A percentile compares a stretch with the other conserved stretches of the same genome.
phyloP scores from a whole-genome alignment of 768 basidiomycete species.

The Galerina marginata region DNA sequence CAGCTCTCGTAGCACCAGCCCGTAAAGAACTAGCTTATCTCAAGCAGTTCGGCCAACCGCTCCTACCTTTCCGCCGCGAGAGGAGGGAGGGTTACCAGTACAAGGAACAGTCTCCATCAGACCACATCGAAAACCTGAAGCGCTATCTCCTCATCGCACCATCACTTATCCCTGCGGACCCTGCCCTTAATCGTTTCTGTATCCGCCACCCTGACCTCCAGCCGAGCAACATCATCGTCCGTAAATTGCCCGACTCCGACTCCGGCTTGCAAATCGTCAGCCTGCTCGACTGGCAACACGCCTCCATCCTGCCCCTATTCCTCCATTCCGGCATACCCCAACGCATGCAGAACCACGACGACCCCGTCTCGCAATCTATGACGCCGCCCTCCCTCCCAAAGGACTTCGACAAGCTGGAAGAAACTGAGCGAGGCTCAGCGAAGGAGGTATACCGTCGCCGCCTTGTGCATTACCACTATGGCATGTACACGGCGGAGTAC shows the following conservation, averaged over 20 bases:
- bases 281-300: constrained; percentile 54
- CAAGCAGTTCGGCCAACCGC: constrained; percentile 50
- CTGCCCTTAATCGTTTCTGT: constrained; percentile 44
- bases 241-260: constrained; percentile 46
- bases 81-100: constrained; percentile 53
- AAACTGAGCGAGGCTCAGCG: constrained; percentile 35
- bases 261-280: constrained; percentile 19
- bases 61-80: constrained; percentile 45
- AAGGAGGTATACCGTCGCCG: constrained; percentile 46
- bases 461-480: constrained; percentile 57
- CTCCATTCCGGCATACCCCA: constrained; percentile 52
- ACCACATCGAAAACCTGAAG: constrained; percentile 54
- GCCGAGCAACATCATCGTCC: constrained; percentile 54
- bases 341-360: constrained; percentile 52
- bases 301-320: constrained; percentile 56
- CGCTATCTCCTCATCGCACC: constrained; percentile 54
- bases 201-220: constrained; percentile 62
- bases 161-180: constrained; percentile 48
- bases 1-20: constrained; percentile 46
- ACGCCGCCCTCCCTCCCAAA: constrained; percentile 42
- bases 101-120: constrained; percentile 45
- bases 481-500: constrained; percentile 46
- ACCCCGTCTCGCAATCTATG: constrained; percentile 43
- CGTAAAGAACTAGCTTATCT: constrained; percentile 56
- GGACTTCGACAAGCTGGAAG: constrained; percentile 40